Conservation (phyloP, 78 protist genomes). For the slime mould (Dictyostelium discoideum) region dicty_2.7 NC_007089.4:4518001-4518500, state of each 20-base stretch:
- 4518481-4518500: background rate
- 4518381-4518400: background rate
- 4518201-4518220: background rate
- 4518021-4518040: background rate
- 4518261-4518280: too few species aligned
- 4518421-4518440: background rate
- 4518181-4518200: too few species aligned
- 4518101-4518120: too few species aligned
- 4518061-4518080: background rate
- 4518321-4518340: background rate
- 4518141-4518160: too few species aligned
- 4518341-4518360: background rate
- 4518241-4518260: too few species aligned
- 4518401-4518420: background rate
- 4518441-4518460: background rate
- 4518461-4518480: background rate
- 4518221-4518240: background rate
- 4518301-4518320: background rate
- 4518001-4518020: background rate
- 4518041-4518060: background rate
- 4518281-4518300: too few species aligned
- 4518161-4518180: too few species aligned
- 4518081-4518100: too few species aligned
- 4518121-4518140: too few species aligned
- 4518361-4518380: too few species aligned